Evolutionary conservation across 2,329 filamentous ascomycete genomes (phyloP), one percentile per base, ranked within the genome.

Genomic region (Fusarium newnesense): DNA sequence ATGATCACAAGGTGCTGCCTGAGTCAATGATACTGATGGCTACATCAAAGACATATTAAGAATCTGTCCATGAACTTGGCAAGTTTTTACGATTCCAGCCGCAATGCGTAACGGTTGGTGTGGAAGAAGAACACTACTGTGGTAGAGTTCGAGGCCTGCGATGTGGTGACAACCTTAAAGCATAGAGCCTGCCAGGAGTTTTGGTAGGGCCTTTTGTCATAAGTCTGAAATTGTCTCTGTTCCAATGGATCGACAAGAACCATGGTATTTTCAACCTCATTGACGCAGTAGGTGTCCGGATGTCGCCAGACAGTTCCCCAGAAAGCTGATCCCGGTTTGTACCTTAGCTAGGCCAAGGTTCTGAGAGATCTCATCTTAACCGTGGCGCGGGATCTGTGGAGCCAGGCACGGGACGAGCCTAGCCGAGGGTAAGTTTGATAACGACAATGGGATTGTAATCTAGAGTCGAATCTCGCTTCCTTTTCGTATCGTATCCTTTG

Each of bases 321-420:
- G 59, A 32, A 40, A 61, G 28, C 60, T 69, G 56, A 69, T 69
- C 60, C 68, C 52, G 44, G 60, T 43, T 54, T 60, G 47, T 60
- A 32, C 53, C 60, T 64, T 39, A 30, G 42, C 32, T 60, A 26
- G 40, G 53, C 53, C 60, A 75, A 67, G 64, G 64, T 62, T 60
- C 56, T 60, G 52, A 53, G 63, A 76, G 74, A 77, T 75, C 67
- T 67, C 64, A 60, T 71, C 65, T 70, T 50, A 53, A 64, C 60
- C 42, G 53, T 67, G 64, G 62, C 59, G 65, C 69, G 71, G 69
- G 76, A 76, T 75, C 69, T 53, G 73, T 71, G 76, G 76, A 60
- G 73, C 68, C 62, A 61, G 71, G 59, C 61, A 74, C 76, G 76
- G 76, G 73, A 77, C 76, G 76, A 68, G 73, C 76, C 76, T 77